These are phyloP conservation scores for Fusarium sp. DNA, from an alignment of 2,329 filamentous ascomycete genomes.

Conservation along the genomic window DNA sequence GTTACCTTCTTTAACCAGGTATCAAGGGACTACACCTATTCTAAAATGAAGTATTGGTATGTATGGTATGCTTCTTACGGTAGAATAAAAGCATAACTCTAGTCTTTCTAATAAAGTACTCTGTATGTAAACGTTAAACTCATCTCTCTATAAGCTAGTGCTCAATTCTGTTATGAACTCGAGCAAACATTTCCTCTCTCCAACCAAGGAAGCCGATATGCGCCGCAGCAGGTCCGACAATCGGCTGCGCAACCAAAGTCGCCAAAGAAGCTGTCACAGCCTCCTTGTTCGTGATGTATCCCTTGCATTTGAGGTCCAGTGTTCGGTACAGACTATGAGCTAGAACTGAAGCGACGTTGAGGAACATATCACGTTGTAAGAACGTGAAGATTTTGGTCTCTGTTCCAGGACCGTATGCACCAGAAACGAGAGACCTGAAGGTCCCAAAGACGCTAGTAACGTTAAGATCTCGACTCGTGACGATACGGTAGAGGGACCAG, in stretches of 20 bases:
- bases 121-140: no score
- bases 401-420: rapidly evolving
- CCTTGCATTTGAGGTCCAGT: not conserved
- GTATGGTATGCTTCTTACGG: no score
- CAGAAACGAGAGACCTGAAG: not conserved
- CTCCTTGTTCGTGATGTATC: slow-evolving; percentile 2
- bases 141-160: not conserved
- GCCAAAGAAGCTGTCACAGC: not conserved
- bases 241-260: not conserved
- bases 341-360: not conserved
- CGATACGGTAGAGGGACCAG: not conserved
- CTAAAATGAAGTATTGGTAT: no score
- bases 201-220: slow-evolving; percentile 16
- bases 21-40: no score
- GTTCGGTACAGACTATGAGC: not conserved
- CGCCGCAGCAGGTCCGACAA: slow-evolving; percentile 13
- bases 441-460: not conserved
- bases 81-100: no score
- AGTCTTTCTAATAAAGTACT: no score
- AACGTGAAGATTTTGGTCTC: not conserved
- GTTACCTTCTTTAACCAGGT: no score
- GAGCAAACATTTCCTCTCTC: slow-evolving; percentile 7
- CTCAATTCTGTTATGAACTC: not conserved
- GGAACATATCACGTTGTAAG: slow-evolving; percentile 9
- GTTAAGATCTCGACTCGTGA: not conserved